Evolutionary conservation across 768 basidiomycete species (phyloP), one percentile per base, ranked within the genome.

Genomic region (Coprinopsis marcescibilis): DNA sequence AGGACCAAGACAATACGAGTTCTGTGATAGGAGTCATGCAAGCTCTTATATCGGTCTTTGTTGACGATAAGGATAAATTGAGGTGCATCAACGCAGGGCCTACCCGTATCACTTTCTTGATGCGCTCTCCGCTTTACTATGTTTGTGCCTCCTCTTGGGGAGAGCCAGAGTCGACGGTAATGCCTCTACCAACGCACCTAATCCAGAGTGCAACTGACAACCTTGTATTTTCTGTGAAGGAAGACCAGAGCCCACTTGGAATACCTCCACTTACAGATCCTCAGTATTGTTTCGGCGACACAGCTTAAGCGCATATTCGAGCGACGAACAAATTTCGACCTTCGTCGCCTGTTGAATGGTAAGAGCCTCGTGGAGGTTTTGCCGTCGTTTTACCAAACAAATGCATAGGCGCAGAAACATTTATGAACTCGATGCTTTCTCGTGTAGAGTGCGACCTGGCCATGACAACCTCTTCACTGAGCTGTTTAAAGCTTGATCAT

Each of bases 221-320:
- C 58, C n/a, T n/a, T n/a, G n/a, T 8, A 19, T 66, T 57, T 49
- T 63, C 72, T 60, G 67, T 73, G 68, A 84, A 82, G 77, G 46
- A 82, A 98, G 95, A 85, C 87, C 54, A 79, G 95, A 46, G 78
- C 81, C 17, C 96, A 98, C 70, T 77, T 99, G 50, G 95, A 98
- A 63, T 96, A 96, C 65, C 71, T 98, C 6, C 88, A 99, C 61
- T 71, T 97, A 2, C 94, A 96, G 65, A 89, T 98, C 46, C 65
- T 97, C 23, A 93, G 89, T 54, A 81, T 96, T 27, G 83, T 96
- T 37, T 89, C 93, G 2, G 85, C 81, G 1, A 72, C 83, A 3
- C 93, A 97, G 61, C 72, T 99, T 2, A 78, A 80, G 24, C 73
- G 81, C 25, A 86, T 95, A 56, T 98, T 99, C 55, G 84, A 92